Evolutionary conservation across 305 asterid genomes (phyloP).

Genomic region (Coffea humblotiana): DNA sequence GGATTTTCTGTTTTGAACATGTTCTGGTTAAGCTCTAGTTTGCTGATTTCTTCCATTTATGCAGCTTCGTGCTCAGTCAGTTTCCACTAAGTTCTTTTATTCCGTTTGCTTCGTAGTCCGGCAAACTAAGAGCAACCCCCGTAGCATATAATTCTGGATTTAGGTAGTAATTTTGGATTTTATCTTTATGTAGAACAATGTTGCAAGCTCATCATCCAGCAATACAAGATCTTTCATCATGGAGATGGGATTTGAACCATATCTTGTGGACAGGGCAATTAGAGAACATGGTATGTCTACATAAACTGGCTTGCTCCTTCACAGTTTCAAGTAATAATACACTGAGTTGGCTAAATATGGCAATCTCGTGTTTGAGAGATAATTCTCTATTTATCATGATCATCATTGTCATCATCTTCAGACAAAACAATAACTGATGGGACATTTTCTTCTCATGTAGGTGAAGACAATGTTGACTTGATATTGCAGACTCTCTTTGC

Average conservation of each 20-base stretch:
- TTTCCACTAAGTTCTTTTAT: not conserved
- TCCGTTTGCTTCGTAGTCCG: not conserved
- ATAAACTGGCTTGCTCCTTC: slow-evolving; percentile 11
- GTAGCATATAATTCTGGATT: slow-evolving; percentile 7
- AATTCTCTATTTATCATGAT: not conserved
- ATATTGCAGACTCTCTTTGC: slow-evolving; percentile 73
- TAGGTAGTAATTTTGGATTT: slow-evolving; percentile 18
- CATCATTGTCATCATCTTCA: not conserved
- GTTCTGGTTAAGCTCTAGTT: not conserved
- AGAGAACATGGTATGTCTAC: slow-evolving; percentile 57
- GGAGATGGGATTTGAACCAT: slow-evolving; percentile 80
- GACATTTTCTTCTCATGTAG: slow-evolving; percentile 40
- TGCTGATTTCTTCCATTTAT: not conserved
- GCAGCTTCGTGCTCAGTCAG: not conserved
- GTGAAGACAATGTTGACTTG: slow-evolving; percentile 69
- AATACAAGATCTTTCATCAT: slow-evolving; percentile 64
- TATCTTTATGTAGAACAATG: slow-evolving; percentile 44
- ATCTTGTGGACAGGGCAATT: slow-evolving; percentile 75
- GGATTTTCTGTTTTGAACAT: not conserved
- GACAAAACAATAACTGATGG: slow-evolving; percentile 12
- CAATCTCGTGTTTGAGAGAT: not conserved
- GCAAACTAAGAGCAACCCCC: not conserved
- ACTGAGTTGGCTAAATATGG: slow-evolving; percentile 17
- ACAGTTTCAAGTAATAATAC: not conserved
- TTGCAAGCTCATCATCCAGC: slow-evolving; percentile 75